A percentile compares a stretch with the other conserved stretches of the same genome.
These are phyloP conservation scores for Myriosclerotinia duriaeana DNA, from an alignment of 2,329 filamentous ascomycete species.

Conservation along the genomic window DNA sequence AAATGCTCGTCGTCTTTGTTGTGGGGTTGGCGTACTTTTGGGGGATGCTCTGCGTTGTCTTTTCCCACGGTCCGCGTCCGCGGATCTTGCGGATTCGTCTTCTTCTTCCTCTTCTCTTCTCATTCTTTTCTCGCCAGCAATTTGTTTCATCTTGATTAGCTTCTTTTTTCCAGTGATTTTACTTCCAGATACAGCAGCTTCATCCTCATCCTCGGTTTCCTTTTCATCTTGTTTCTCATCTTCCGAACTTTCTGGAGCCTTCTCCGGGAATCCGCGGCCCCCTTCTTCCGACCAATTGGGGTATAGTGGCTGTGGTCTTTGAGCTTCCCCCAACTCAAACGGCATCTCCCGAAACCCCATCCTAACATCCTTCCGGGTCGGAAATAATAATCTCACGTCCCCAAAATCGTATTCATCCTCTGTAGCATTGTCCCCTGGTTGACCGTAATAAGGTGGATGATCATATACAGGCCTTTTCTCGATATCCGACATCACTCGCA, in stretches of 20 bases:
- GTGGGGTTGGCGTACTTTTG: not conserved
- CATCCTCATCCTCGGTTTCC: no score
- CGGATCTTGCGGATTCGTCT: not conserved
- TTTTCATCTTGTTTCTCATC: not conserved
- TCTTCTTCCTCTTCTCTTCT: not conserved
- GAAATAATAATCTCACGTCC: not conserved
- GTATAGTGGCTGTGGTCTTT: not conserved
- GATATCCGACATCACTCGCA: not conserved
- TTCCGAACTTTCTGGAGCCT: no score
- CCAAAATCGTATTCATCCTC: constrained; percentile 10
- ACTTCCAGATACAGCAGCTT: not conserved
- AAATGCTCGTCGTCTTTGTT: no score
- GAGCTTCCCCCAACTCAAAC: not conserved
- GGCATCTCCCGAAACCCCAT: constrained; percentile 3
- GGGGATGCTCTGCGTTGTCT: not conserved
- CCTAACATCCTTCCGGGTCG: not conserved
- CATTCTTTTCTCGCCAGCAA: not conserved
- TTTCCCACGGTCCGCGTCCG: not conserved
- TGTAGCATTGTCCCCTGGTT: not conserved
- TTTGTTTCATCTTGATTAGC: no score
- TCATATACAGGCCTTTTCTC: not conserved
- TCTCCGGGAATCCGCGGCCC: not conserved
- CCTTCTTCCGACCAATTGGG: not conserved
- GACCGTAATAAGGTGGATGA: not conserved
- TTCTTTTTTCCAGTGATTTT: fast-evolving